Percentiles rank a stretch among this genome's conserved stretches.
Evolutionary conservation across 2,329 filamentous ascomycete genomes (phyloP).

Genomic region (Stemphylium beticola): DNA sequence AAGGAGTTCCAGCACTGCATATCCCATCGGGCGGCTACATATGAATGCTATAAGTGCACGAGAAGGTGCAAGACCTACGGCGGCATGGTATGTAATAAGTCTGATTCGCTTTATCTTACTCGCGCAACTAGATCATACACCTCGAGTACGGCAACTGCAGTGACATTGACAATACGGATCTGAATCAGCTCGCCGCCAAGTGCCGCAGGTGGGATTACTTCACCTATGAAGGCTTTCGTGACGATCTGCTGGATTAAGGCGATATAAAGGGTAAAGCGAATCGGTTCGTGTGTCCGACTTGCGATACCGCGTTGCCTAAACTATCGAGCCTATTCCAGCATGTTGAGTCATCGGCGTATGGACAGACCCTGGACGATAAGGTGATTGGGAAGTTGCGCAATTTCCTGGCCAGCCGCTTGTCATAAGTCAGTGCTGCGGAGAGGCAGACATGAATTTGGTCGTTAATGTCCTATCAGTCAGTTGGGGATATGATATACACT

Average conservation of each 20-base stretch:
- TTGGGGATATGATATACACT: no score
- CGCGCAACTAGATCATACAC: constrained; percentile 2
- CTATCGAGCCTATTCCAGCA: constrained; percentile 16
- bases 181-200: not conserved
- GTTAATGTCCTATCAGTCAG: no score
- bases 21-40: not conserved
- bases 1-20: not conserved
- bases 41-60: not conserved
- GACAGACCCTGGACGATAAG: not conserved
- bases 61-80: not conserved
- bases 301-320: not conserved
- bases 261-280: not conserved
- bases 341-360: constrained; percentile 8
- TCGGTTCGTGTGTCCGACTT: constrained; percentile 3
- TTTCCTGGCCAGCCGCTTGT: no score
- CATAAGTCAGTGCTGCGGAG: no score
- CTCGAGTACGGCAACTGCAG: not conserved
- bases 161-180: not conserved
- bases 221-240: not conserved
- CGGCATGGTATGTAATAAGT: not conserved
- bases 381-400: no score
- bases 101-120: not conserved
- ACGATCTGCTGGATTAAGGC: not conserved
- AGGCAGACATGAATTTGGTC: no score
- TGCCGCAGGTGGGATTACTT: not conserved